phyloP scores from a whole-genome alignment of 805 yeast species.

The Saccharomycopsis lassenensis region DNA sequence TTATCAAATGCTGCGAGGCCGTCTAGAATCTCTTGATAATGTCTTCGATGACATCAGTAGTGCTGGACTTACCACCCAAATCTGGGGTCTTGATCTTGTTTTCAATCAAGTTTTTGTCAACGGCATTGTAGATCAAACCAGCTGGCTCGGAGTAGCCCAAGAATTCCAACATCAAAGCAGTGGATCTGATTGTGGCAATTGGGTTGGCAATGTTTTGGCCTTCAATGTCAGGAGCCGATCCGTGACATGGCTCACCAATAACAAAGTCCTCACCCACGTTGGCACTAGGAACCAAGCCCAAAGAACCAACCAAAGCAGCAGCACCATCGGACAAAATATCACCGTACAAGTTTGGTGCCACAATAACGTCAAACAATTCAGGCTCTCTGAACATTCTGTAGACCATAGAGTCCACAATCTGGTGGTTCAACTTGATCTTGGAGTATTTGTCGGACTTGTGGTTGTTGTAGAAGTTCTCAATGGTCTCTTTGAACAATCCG shows the following conservation, averaged over 20 bases:
- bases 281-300: constrained; percentile 97
- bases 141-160: constrained; percentile 88
- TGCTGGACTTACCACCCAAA: constrained; percentile 81
- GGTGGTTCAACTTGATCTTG: constrained; percentile 70
- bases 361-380: constrained; percentile 92
- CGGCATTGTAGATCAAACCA: constrained; percentile 85
- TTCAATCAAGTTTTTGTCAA: constrained; percentile 82
- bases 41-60: constrained; percentile 81
- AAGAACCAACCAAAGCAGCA: constrained; percentile 93
- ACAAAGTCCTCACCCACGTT: constrained; percentile 95
- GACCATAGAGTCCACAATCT: constrained; percentile 98
- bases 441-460: constrained; percentile 31
- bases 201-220: constrained; percentile 95
- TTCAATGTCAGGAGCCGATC: constrained; percentile 97
- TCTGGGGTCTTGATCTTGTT: constrained; percentile 76
- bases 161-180: constrained; percentile 95
- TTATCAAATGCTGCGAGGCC: background rate
- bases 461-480: constrained; percentile 43
- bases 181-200: constrained; percentile 94
- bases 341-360: constrained; percentile 97
- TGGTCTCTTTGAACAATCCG: constrained; percentile 91
- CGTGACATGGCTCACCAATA: constrained; percentile 99
- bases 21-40: constrained; percentile 47
- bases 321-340: constrained; percentile 97
- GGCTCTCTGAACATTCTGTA: constrained; percentile 99